Evolutionary conservation across 1,284 basidiomycete species (phyloP).

Genomic region (Porogramme epimiltina): DNA sequence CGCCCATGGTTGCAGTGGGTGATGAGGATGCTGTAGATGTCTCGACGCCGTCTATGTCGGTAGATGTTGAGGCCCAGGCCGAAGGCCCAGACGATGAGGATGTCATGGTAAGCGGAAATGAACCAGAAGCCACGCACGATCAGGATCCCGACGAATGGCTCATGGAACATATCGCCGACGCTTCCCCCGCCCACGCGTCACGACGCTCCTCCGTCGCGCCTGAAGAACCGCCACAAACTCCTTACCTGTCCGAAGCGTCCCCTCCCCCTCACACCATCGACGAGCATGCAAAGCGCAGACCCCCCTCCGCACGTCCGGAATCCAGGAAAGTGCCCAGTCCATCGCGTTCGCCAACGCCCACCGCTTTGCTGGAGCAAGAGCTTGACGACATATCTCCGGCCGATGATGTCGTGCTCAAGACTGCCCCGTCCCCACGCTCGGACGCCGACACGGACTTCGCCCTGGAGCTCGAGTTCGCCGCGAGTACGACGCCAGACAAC

Average conservation of each 20-base stretch:
- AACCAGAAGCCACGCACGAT: no score
- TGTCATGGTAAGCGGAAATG: no score
- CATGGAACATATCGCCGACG: conserved; percentile 45
- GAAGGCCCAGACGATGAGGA: no score
- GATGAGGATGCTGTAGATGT: no score
- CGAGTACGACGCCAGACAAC: conserved; percentile 27
- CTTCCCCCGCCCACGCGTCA: conserved; percentile 11
- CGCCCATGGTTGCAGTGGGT: no score
- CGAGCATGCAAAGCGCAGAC: background rate
- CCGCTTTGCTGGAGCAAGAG: conserved; percentile 45
- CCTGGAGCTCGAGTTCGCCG: conserved; percentile 31
- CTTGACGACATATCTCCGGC: conserved; percentile 34
- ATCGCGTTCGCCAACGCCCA: conserved; percentile 26
- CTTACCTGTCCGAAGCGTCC: conserved; percentile 6
- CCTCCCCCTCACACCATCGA: conserved; percentile 2
- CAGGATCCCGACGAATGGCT: conserved; percentile 64
- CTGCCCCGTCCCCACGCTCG: conserved; percentile 10
- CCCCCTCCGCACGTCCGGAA: background rate
- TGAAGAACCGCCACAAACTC: conserved; percentile 19
- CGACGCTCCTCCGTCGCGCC: conserved; percentile 18
- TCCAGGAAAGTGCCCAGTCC: conserved; percentile 1
- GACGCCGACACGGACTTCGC: conserved; percentile 25
- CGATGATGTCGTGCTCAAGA: background rate
- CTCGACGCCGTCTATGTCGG: no score
- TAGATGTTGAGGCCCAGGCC: no score